Conservation (phyloP, 495 filamentous ascomycete species). For the Lepidopterella palustris region DNA sequence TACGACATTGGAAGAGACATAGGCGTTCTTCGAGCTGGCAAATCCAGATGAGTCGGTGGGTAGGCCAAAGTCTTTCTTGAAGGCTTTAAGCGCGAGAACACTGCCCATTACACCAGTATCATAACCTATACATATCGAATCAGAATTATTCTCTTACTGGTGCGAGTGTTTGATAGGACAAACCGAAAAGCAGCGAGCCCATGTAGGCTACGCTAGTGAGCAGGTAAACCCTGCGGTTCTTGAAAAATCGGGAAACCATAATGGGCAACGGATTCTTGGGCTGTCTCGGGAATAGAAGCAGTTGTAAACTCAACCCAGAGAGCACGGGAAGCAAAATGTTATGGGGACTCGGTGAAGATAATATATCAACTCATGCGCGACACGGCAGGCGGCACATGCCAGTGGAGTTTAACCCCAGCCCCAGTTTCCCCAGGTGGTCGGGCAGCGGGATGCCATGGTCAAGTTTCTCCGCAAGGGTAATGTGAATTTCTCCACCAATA, state of each 20-base stretch:
- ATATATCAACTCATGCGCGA: no score
- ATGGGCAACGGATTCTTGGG: no score
- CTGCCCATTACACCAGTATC: conserved; percentile 57
- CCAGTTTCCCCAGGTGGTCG: no score
- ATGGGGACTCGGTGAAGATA: no score
- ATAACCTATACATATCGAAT: conserved; percentile 34
- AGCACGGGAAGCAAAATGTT: no score
- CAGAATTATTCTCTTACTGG: neutral
- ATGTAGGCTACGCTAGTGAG: conserved; percentile 50
- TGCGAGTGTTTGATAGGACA: neutral
- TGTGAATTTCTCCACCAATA: no score
- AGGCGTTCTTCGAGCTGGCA: conserved; percentile 33
- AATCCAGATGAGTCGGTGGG: conserved; percentile 23
- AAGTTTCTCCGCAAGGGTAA: no score
- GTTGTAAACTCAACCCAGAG: no score
- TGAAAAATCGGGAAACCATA: conserved; percentile 34
- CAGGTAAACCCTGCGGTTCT: conserved; percentile 50
- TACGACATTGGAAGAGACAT: conserved; percentile 51
- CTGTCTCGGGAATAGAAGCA: no score
- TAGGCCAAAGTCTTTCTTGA: conserved; percentile 51
- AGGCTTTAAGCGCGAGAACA: conserved; percentile 48
- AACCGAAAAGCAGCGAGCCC: conserved; percentile 50
- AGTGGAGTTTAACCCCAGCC: no score
- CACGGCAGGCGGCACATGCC: no score
- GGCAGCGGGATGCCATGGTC: no score